Conservation (phyloP, 306 rosid genomes). For the Vicia villosa region DNA sequence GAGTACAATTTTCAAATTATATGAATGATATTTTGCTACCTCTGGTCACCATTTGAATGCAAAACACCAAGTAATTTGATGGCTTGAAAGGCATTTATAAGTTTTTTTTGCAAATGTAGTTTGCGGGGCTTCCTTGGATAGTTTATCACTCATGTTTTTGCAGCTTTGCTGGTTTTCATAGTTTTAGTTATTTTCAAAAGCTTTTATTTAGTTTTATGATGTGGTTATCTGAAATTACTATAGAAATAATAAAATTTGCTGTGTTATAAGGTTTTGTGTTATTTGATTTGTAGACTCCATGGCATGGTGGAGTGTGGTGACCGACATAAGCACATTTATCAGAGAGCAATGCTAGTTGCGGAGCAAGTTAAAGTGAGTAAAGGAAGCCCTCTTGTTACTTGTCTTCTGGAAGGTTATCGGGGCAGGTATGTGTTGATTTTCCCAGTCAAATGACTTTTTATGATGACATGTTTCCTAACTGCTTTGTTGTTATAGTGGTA, state of each 20-base stretch:
- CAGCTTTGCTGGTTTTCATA: neutral
- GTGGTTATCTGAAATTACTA: constrained; percentile 19
- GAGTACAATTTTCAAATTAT: constrained; percentile 3
- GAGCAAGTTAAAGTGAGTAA: constrained; percentile 95
- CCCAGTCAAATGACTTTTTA: constrained; percentile 31
- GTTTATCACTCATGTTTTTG: neutral
- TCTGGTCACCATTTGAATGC: constrained; percentile 17
- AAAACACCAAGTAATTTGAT: constrained; percentile 23
- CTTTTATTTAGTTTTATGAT: constrained; percentile 29
- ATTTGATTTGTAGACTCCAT: constrained; percentile 61
- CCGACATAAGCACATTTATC: constrained; percentile 77
- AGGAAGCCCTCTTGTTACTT: constrained; percentile 91
- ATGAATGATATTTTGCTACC: neutral
- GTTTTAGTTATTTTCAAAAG: constrained; percentile 12
- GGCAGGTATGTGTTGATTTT: constrained; percentile 68
- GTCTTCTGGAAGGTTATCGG: constrained; percentile 94
- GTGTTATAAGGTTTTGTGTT: constrained; percentile 7
- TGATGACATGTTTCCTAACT: constrained; percentile 41
- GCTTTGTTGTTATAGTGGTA: constrained; percentile 71
- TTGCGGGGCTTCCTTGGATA: constrained; percentile 17
- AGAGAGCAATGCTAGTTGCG: constrained; percentile 83
- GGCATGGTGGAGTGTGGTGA: constrained; percentile 93
- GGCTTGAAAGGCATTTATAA: neutral
- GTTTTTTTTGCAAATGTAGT: constrained; percentile 28
- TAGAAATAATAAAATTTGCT: constrained; percentile 17